Evolutionary conservation across 495 filamentous ascomycete species (phyloP).

Genomic region (Penicillium pancosmium): DNA sequence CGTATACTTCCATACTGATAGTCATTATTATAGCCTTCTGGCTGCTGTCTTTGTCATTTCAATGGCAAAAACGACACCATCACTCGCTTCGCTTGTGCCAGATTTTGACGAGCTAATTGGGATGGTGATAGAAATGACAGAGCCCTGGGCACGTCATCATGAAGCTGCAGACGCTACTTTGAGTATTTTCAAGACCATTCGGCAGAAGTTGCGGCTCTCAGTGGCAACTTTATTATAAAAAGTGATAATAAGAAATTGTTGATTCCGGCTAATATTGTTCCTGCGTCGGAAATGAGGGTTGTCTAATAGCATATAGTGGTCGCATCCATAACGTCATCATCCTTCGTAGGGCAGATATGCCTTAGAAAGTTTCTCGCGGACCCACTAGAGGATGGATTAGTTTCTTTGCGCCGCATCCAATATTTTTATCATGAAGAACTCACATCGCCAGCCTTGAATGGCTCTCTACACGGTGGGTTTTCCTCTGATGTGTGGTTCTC

Average conservation of each 20-base stretch:
- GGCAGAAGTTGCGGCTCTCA: conserved; percentile 18
- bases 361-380: too few species aligned
- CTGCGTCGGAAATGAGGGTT: too few species aligned
- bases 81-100: conserved; percentile 17
- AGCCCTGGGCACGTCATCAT: conserved; percentile 19
- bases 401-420: too few species aligned
- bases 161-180: conserved; percentile 22
- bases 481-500: too few species aligned
- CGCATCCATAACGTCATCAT: too few species aligned
- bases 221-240: background rate
- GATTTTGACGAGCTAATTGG: conserved; percentile 22
- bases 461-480: too few species aligned
- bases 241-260: background rate
- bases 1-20: background rate
- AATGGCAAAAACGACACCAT: conserved; percentile 21
- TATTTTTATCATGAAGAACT: too few species aligned
- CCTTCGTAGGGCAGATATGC: too few species aligned
- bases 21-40: conserved; percentile 13
- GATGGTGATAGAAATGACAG: conserved; percentile 11
- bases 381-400: too few species aligned
- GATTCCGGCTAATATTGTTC: too few species aligned
- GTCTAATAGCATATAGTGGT: too few species aligned
- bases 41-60: conserved; percentile 24
- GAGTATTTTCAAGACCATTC: conserved; percentile 24
- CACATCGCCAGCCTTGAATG: too few species aligned